Conservation (phyloP, 1,139 yeast species). For the Diutina mesorugosa region DNA sequence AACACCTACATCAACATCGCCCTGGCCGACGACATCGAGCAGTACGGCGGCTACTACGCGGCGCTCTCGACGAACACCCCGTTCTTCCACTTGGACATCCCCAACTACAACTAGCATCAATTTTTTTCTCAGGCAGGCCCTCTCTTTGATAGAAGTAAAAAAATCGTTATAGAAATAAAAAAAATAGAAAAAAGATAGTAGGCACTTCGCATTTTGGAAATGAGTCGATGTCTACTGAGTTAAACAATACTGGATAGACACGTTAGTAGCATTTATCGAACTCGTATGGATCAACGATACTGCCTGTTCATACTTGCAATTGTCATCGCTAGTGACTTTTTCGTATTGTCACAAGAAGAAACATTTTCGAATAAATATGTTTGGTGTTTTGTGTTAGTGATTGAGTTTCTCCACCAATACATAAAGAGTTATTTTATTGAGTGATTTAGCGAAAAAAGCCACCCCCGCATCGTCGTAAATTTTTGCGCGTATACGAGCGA, state of each 20-base stretch:
- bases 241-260: too few species aligned
- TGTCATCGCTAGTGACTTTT: too few species aligned
- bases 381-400: too few species aligned
- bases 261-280: too few species aligned
- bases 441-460: background rate
- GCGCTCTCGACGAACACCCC: conserved; percentile 68
- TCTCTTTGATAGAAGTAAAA: background rate
- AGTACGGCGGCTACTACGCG: conserved; percentile 29
- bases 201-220: too few species aligned
- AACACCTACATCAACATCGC: conserved; percentile 29
- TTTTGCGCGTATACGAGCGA: background rate
- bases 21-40: conserved; percentile 16
- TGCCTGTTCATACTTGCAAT: too few species aligned
- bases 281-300: too few species aligned
- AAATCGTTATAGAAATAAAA: background rate
- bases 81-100: conserved; percentile 79
- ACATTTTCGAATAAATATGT: too few species aligned
- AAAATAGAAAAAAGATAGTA: background rate
- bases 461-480: background rate
- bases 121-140: background rate
- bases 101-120: conserved; percentile 33
- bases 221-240: too few species aligned
- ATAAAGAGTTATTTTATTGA: too few species aligned
- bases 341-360: too few species aligned
- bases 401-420: too few species aligned